Base-by-base conservation (phyloP, 495 filamentous ascomycete species). In the Penicillium dipodomyicola region DNA sequence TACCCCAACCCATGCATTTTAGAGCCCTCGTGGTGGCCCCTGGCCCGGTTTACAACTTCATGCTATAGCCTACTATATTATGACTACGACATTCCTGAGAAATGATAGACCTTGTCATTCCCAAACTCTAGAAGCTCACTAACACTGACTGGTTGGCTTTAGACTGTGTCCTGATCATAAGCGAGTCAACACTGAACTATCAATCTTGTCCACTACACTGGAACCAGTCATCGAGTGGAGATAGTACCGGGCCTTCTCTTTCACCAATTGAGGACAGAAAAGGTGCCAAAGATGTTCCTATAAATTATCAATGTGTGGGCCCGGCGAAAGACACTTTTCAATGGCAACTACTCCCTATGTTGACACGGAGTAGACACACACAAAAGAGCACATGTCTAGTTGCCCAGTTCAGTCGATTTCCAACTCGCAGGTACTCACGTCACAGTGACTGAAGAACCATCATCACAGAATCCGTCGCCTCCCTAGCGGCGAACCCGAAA, bases 81-180 rank as follows among this genome's bases (percentile, higher is more conserved):
- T 47, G 45, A 47, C 45, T 30, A 32, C 9, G 8, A 20, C 27
- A 47, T 47, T 32, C 14, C 2, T 0, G n/a, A 39, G 35, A 39
- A 39, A 39, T 8, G 14, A 7, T 37, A n/a, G 35, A 17, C 2
- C 35, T 39, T 39, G 35, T 27, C 9, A 32, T 14, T 32, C 2
- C n/a, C 30, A 30, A 29, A 19, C 15, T 32, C 15, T 48, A 32
- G 4, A 48, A 14, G 23, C 14, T 14, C 15, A 35, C 2, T 39
- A 6, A 32, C 2, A 32, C 9, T 32, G 10, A 12, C 11, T 32
- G 43, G 25, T 45, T 19, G 15, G 12, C 15, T 29, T 30, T 32
- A 12, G n/a, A 29, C 20, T 46, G 10, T 48, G 45, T 48, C 45
- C 29, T 30, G 45, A 33, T 48, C 45, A 48, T 48, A 20, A 48